phyloP scores from a whole-genome alignment of 441 rosid genomes.

The Viola pubescens region DNA sequence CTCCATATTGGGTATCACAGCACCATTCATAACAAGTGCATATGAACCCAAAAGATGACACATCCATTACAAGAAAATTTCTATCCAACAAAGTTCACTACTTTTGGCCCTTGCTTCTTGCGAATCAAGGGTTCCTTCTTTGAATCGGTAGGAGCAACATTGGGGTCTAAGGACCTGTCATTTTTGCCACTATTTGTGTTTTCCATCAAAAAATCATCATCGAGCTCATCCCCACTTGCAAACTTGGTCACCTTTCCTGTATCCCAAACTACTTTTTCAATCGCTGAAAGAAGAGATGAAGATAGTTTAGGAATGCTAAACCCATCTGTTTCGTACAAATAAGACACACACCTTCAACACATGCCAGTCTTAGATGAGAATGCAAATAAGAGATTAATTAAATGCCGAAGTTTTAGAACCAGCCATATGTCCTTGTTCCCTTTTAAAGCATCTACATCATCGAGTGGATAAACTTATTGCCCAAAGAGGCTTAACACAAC shows the following conservation, averaged over 20 bases:
- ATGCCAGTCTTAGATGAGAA: neutral
- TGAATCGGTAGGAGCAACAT: constrained; percentile 17
- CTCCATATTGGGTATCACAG: neutral
- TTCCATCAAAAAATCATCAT: constrained; percentile 59
- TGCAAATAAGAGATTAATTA: too few relatives aligned
- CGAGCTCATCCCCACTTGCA: constrained; percentile 74
- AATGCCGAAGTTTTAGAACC: too few relatives aligned
- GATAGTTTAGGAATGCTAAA: neutral
- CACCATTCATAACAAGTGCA: neutral
- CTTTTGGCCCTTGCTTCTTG: constrained; percentile 59
- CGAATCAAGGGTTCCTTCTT: constrained; percentile 25
- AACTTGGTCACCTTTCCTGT: constrained; percentile 56
- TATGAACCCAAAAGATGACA: neutral
- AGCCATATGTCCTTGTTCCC: neutral
- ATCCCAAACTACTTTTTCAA: constrained; percentile 31
- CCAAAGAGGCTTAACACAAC: constrained; percentile 1
- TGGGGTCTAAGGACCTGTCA: constrained; percentile 23
- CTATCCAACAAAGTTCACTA: constrained; percentile 56
- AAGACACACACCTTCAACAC: neutral
- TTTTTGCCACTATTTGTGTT: constrained; percentile 25
- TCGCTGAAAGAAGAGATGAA: constrained; percentile 28
- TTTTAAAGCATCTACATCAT: neutral
- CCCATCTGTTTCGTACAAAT: neutral
- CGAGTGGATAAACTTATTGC: neutral
- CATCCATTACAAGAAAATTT: neutral